Percentiles rank a stretch among this genome's conserved stretches.
These are phyloP conservation scores for Ganoderma boninense DNA, from an alignment of 1,284 basidiomycete genomes.

Conservation along the genomic window DNA sequence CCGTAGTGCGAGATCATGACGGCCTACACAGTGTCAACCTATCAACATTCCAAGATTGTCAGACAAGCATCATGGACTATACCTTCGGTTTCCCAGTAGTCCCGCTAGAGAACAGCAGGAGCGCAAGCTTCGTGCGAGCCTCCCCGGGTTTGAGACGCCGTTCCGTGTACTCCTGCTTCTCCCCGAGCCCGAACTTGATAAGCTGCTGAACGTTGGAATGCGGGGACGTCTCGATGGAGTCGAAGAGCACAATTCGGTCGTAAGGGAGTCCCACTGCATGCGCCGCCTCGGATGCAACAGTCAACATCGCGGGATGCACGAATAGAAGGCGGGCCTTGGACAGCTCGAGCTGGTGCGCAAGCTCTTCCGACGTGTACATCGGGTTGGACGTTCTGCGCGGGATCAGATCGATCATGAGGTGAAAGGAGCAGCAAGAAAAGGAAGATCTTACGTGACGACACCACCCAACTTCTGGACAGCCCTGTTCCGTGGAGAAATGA, in stretches of 20 bases:
- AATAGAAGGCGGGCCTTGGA: slow-evolving; percentile 63
- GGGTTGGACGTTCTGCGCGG: slow-evolving; percentile 19
- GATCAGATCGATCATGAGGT: background rate
- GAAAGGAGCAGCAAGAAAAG: background rate
- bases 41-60: background rate
- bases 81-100: slow-evolving; percentile 81
- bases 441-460: slow-evolving; percentile 60
- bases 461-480: slow-evolving; percentile 75
- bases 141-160: slow-evolving; percentile 63
- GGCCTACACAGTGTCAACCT: slow-evolving; percentile 50
- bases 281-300: slow-evolving; percentile 58
- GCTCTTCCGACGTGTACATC: slow-evolving; percentile 17
- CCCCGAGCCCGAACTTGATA: slow-evolving; percentile 53
- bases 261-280: slow-evolving; percentile 53
- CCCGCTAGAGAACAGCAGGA: slow-evolving; percentile 80
- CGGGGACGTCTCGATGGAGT: slow-evolving; percentile 33
- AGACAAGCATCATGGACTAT: background rate
- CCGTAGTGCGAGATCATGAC: slow-evolving; percentile 72
- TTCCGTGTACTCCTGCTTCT: slow-evolving; percentile 49
- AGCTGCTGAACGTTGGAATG: slow-evolving; percentile 42
- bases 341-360: slow-evolving; percentile 59
- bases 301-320: slow-evolving; percentile 56
- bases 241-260: slow-evolving; percentile 61
- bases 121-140: slow-evolving; percentile 67
- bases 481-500: slow-evolving; percentile 36